A percentile compares a stretch with the other conserved stretches of the same genome.
phyloP scores from a whole-genome alignment of 352 stramenopile species.

The Phytophthora sp. region DNA sequence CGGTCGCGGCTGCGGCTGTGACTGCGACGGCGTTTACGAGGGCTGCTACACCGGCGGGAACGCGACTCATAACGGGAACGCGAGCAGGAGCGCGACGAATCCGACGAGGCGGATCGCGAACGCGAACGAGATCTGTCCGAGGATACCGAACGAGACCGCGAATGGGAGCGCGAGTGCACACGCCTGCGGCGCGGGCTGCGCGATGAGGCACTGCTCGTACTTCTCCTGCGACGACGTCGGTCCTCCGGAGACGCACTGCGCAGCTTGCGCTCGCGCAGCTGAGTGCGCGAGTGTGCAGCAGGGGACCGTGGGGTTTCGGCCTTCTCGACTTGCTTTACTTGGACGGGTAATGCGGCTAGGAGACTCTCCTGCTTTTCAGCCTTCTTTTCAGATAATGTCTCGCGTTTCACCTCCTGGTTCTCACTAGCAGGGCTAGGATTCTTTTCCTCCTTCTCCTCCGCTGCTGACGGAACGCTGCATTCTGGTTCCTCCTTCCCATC shows the following conservation, averaged over 20 bases:
- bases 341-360: slow-evolving; percentile 7
- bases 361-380: slow-evolving; percentile 16
- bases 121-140: slow-evolving; percentile 31
- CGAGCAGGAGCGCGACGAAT: slow-evolving; percentile 33
- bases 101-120: slow-evolving; percentile 30
- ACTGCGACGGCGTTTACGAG: slow-evolving; percentile 37
- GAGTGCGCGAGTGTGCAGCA: background rate
- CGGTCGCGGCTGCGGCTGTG: slow-evolving; percentile 22
- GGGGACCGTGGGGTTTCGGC: background rate
- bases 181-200: slow-evolving; percentile 33
- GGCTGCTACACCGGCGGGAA: slow-evolving; percentile 38
- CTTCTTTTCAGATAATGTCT: slow-evolving; percentile 6
- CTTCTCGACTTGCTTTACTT: slow-evolving; percentile 24
- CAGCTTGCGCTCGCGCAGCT: slow-evolving; percentile 32
- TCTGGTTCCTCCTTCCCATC: slow-evolving; percentile 10
- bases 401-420: slow-evolving; percentile 14
- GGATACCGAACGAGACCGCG: slow-evolving; percentile 28
- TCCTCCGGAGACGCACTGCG: slow-evolving; percentile 26
- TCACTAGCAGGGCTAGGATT: background rate
- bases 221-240: slow-evolving; percentile 32
- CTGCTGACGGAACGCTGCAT: background rate
- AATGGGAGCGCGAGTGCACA: slow-evolving; percentile 34
- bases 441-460: slow-evolving; percentile 1
- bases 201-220: slow-evolving; percentile 27
- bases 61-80: slow-evolving; percentile 35